Evolutionary conservation across 345 rosid species (phyloP).

Genomic region (Eutrema heterophyllum): DNA sequence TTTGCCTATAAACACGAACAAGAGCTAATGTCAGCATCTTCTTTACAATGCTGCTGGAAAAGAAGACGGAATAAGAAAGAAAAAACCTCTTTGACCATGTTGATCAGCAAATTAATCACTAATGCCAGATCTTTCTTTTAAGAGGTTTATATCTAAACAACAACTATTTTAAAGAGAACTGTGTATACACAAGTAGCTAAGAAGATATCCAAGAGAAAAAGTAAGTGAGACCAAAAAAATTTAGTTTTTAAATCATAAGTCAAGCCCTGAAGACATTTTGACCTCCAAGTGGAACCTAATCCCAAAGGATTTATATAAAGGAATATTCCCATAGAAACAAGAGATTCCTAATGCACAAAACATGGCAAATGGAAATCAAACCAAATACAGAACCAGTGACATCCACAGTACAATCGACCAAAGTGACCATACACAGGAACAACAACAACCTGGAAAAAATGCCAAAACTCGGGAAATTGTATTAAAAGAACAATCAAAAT

Average conservation of each 20-base stretch:
- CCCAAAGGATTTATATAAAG: not conserved
- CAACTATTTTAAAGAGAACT: no score
- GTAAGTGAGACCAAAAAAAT: not conserved
- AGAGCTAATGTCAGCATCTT: not conserved
- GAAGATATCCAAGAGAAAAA: not conserved
- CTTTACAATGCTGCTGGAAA: not conserved
- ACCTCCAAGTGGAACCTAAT: constrained; percentile 8
- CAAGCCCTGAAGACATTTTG: constrained; percentile 10
- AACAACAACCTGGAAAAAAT: not conserved
- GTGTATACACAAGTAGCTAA: not conserved
- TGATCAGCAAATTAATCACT: not conserved
- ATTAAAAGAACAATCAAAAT: not conserved
- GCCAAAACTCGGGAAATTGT: not conserved
- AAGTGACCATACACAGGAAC: not conserved
- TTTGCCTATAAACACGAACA: constrained; percentile 46
- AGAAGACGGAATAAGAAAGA: not conserved
- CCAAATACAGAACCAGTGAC: not conserved
- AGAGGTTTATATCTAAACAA: not conserved
- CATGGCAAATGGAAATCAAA: constrained; percentile 1
- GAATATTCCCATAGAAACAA: constrained; percentile 25
- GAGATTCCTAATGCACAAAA: constrained; percentile 12
- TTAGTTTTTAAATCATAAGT: not conserved
- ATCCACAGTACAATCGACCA: not conserved
- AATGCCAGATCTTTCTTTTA: not conserved
- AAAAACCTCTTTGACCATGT: not conserved